These are phyloP conservation scores for Paspalum notatum DNA, from an alignment of 176 grass and related monocot species.

Conservation along the genomic window DNA sequence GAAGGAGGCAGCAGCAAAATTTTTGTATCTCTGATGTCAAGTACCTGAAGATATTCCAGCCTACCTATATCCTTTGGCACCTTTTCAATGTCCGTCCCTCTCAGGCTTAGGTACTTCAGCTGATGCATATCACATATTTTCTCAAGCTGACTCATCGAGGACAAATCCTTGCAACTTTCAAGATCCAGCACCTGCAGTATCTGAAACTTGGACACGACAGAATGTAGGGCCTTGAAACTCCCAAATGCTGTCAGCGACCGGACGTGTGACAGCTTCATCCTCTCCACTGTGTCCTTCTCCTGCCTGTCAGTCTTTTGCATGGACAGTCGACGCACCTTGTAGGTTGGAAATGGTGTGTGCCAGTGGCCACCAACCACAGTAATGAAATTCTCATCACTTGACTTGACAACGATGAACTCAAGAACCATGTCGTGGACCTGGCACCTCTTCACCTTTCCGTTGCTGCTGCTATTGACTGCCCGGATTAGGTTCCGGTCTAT, in stretches of 20 bases:
- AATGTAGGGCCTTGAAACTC: neutral
- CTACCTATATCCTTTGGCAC: neutral
- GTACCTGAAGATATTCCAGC: constrained; percentile 12
- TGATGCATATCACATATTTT: constrained; percentile 36
- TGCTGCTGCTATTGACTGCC: constrained; percentile 6
- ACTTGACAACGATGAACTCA: constrained; percentile 36
- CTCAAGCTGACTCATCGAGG: neutral
- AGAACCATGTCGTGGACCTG: constrained; percentile 49
- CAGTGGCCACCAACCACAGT: constrained; percentile 30
- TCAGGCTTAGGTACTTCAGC: constrained; percentile 38
- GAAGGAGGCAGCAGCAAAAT: neutral
- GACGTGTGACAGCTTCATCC: constrained; percentile 27
- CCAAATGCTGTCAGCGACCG: neutral
- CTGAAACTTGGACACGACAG: neutral
- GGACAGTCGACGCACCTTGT: constrained; percentile 15
- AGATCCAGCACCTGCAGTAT: constrained; percentile 34
- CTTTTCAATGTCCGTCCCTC: neutral
- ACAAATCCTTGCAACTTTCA: constrained; percentile 25
- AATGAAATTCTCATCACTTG: constrained; percentile 47
- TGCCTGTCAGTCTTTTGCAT: neutral
- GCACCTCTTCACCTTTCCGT: constrained; percentile 41
- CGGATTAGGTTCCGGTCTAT: constrained; percentile 28
- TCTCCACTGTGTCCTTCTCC: constrained; percentile 2
- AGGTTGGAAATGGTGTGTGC: constrained; percentile 29
- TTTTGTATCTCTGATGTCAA: constrained; percentile 37